phyloP scores from a whole-genome alignment of 179 eudicot genomes.

The Actinidia chinensis region DNA sequence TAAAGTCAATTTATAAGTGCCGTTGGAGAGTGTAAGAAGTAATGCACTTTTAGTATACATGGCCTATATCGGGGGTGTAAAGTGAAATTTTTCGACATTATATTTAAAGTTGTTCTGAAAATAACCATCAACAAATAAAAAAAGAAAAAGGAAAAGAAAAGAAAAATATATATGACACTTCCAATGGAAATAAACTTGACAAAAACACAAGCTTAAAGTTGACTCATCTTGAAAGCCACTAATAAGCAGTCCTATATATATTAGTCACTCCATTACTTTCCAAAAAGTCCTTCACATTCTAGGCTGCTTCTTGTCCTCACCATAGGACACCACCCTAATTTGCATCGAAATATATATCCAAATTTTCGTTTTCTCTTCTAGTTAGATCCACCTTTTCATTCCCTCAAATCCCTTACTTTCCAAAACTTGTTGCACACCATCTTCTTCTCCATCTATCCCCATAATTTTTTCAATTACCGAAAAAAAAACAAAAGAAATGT shows the following conservation, averaged over 20 bases:
- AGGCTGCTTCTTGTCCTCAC: background rate
- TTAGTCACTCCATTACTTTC: background rate
- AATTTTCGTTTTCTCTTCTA: conserved; percentile 5
- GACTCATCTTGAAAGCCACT: background rate
- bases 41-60: too few species aligned
- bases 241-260: background rate
- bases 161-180: too few species aligned
- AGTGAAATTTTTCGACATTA: too few species aligned
- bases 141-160: too few species aligned
- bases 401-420: background rate
- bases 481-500: too few species aligned
- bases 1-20: too few species aligned
- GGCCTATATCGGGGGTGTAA: too few species aligned
- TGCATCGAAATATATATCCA: conserved; percentile 10
- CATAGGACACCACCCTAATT: background rate
- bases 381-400: conserved; percentile 2
- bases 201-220: background rate
- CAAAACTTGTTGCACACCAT: background rate
- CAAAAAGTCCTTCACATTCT: background rate
- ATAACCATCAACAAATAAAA: too few species aligned
- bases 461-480: too few species aligned
- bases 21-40: too few species aligned
- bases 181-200: too few species aligned
- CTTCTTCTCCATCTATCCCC: background rate
- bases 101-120: too few species aligned